These are phyloP conservation scores for Bifiguratus adelaidae DNA, from an alignment of 192 early-diverging fungal genomes.

Conservation along the genomic window DNA sequence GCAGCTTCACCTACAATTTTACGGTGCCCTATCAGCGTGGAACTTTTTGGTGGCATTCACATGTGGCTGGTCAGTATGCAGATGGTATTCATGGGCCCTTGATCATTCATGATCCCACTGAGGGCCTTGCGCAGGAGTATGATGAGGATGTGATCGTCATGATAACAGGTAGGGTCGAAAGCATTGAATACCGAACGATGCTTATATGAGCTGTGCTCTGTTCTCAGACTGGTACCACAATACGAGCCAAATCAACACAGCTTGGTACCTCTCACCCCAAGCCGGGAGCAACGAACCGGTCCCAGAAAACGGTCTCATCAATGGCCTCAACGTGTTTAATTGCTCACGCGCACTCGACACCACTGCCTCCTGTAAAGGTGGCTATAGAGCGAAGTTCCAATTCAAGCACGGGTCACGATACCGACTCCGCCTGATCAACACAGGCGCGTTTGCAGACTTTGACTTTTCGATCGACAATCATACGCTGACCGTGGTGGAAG, in stretches of 20 bases:
- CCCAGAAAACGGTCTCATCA: conserved; percentile 44
- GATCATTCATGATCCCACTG: conserved; percentile 39
- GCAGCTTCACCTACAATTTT: conserved; percentile 25
- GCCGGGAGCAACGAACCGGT: conserved; percentile 45
- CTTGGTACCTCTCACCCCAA: too few relatives aligned
- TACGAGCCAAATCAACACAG: too few relatives aligned
- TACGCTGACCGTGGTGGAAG: background rate
- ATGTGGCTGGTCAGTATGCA: conserved; percentile 25
- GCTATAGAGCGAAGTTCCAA: background rate
- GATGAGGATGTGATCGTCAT: conserved; percentile 46
- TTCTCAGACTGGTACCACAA: too few relatives aligned
- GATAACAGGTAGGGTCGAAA: conserved; percentile 45
- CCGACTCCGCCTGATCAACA: conserved; percentile 50
- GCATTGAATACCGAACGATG: too few relatives aligned
- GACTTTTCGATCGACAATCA: conserved; percentile 28
- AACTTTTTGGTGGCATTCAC: conserved; percentile 29
- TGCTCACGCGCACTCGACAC: conserved; percentile 13
- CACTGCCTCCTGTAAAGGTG: too few relatives aligned
- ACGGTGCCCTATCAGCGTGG: conserved; percentile 33
- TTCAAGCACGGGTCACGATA: conserved; percentile 12
- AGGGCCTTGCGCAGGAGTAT: conserved; percentile 20
- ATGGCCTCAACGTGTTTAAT: conserved; percentile 21
- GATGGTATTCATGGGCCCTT: conserved; percentile 51
- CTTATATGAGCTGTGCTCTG: too few relatives aligned
- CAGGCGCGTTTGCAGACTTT: conserved; percentile 19